A percentile compares a stretch with the other conserved stretches of the same genome.
phyloP scores from a whole-genome alignment of 352 stramenopile genomes.

The Pythium monospermum region DNA sequence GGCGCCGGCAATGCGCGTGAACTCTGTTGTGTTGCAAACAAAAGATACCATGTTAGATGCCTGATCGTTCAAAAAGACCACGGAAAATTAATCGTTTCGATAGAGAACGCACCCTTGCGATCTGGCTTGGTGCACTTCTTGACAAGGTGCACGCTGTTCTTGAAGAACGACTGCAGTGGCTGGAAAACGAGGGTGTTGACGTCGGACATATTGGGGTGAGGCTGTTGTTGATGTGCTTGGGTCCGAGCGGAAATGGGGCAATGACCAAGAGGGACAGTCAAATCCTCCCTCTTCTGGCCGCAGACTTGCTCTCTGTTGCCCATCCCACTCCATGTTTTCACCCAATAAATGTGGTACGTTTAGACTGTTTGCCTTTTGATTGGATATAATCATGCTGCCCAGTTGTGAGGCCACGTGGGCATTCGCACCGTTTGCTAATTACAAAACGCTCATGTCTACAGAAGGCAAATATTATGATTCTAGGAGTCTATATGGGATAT shows the following conservation, averaged over 20 bases:
- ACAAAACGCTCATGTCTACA: not conserved
- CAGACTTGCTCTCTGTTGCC: slow-evolving; percentile 1
- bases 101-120: slow-evolving; percentile 89
- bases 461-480: not conserved
- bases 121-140: slow-evolving; percentile 99
- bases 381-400: slow-evolving; percentile 14
- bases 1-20: slow-evolving; percentile 92
- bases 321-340: slow-evolving; percentile 12
- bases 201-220: slow-evolving; percentile 65
- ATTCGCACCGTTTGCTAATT: not conserved
- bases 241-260: slow-evolving; percentile 16
- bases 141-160: slow-evolving; percentile 96
- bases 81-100: not conserved
- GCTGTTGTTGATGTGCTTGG: slow-evolving; percentile 7
- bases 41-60: slow-evolving; percentile 6
- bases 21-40: slow-evolving; percentile 66
- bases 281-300: slow-evolving; percentile 1
- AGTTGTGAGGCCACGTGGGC: slow-evolving; percentile 22
- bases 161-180: slow-evolving; percentile 95
- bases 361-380: not conserved
- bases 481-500: not conserved
- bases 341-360: slow-evolving; percentile 5
- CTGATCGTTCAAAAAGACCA: not conserved
- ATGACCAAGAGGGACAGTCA: not conserved
- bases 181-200: slow-evolving; percentile 93